phyloP scores from a whole-genome alignment of 2,329 filamentous ascomycete species.

The Zymoseptoria ardabiliae region DNA sequence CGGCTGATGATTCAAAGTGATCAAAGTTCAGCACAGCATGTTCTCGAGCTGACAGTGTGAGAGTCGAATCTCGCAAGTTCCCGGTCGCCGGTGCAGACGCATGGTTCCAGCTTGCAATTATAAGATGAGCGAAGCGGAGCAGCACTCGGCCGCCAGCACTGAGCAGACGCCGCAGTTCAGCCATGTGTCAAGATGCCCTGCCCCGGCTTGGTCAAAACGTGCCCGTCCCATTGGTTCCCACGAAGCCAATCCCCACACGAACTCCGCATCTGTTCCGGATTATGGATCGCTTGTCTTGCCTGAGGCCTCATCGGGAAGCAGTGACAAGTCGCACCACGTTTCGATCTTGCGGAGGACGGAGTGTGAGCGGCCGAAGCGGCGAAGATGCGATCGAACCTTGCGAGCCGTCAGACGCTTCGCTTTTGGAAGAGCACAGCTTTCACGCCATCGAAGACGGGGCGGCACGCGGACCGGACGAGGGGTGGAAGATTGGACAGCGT shows the following conservation, averaged over 20 bases:
- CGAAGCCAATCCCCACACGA: neutral
- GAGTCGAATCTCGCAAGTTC: neutral
- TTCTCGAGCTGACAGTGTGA: neutral
- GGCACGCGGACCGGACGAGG: neutral
- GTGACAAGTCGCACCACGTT: neutral
- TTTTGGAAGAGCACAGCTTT: neutral
- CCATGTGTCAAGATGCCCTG: neutral
- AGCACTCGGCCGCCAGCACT: neutral
- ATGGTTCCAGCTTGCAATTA: neutral
- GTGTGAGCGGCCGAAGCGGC: neutral
- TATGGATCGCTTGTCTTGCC: neutral
- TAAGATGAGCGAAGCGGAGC: neutral
- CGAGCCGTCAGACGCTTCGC: neutral
- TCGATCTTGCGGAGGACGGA: neutral
- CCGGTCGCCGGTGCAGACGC: neutral
- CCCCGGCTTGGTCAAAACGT: neutral
- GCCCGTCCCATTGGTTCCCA: neutral
- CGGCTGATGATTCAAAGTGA: neutral
- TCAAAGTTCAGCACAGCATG: neutral
- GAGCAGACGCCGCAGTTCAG: neutral
- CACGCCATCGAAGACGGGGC: neutral
- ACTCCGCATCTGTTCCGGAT: neutral
- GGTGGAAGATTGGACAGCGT: neutral
- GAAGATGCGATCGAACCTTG: neutral
- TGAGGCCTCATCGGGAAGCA: neutral